Conservation (phyloP, 768 basidiomycete genomes). For the Suillus plorans region DNA sequence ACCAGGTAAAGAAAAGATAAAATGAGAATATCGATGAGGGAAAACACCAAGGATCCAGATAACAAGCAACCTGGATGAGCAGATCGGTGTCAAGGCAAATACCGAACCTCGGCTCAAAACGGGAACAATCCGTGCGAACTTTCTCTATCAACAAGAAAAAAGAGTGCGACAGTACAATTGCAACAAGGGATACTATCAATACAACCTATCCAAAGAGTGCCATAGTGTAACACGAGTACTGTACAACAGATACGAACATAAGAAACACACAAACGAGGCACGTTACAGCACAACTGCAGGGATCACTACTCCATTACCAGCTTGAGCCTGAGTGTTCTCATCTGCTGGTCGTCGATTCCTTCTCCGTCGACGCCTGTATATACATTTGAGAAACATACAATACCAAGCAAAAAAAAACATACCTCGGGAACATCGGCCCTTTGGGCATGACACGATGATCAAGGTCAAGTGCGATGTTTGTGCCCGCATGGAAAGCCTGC, state of each 20-base stretch:
- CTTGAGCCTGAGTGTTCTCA: constrained; percentile 5
- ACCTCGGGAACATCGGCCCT: constrained; percentile 85
- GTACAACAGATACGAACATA: background rate
- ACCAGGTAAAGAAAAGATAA: constrained; percentile 18
- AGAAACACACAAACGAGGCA: background rate
- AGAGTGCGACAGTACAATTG: too few relatives aligned
- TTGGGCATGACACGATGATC: constrained; percentile 92
- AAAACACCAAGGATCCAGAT: constrained; percentile 28
- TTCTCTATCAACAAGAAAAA: background rate
- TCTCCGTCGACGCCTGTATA: constrained; percentile 27
- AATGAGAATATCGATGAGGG: constrained; percentile 32
- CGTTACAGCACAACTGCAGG: background rate
- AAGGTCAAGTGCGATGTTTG: constrained; percentile 89
- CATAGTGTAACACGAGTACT: background rate
- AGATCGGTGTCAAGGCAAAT: constrained; percentile 28
- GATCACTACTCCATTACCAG: background rate
- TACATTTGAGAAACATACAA: background rate
- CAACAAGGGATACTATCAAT: background rate
- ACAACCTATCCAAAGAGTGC: background rate
- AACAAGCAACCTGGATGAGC: constrained; percentile 33
- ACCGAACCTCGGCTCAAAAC: constrained; percentile 30
- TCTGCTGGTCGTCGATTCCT: constrained; percentile 21
- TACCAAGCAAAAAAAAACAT: background rate
- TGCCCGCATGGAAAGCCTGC: constrained; percentile 88
- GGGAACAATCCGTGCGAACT: constrained; percentile 30